Percentiles rank a stretch among this genome's conserved stretches.
These are phyloP conservation scores for Eucalyptus polybractea DNA, from an alignment of 345 rosid species.

Conservation along the genomic window DNA sequence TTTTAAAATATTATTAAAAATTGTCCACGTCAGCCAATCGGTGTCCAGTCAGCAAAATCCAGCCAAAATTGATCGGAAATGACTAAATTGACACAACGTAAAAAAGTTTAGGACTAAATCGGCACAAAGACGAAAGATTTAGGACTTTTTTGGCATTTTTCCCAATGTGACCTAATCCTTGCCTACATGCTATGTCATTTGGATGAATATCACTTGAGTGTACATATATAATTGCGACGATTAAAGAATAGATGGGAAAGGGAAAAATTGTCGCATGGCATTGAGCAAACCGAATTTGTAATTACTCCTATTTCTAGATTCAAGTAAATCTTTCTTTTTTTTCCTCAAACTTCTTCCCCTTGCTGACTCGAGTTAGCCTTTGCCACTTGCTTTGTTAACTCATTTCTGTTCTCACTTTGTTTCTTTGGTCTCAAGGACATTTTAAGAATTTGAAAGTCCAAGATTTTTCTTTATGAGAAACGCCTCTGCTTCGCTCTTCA, in stretches of 20 bases:
- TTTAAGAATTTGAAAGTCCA: not conserved
- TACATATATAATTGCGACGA: not conserved
- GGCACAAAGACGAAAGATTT: fast-evolving
- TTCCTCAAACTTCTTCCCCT: not conserved
- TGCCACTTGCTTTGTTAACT: not conserved
- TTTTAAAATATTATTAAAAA: no score
- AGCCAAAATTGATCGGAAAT: no score
- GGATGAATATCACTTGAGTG: not conserved
- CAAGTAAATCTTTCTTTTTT: not conserved
- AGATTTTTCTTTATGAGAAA: not conserved
- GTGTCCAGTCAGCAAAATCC: no score
- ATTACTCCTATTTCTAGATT: not conserved
- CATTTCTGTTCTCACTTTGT: not conserved
- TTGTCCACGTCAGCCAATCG: fast-evolving
- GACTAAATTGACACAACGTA: no score
- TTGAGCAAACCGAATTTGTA: not conserved
- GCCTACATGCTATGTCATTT: not conserved
- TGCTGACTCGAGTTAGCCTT: not conserved
- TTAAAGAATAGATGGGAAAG: not conserved
- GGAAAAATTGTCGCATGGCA: not conserved
- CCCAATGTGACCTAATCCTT: not conserved
- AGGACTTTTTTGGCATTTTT: no score
- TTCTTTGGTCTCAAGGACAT: not conserved
- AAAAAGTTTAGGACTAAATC: no score
- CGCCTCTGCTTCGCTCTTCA: not conserved